Evolutionary conservation across 2,329 filamentous ascomycete genomes (phyloP).

Genomic region (Tolypocladium ovalisporum): DNA sequence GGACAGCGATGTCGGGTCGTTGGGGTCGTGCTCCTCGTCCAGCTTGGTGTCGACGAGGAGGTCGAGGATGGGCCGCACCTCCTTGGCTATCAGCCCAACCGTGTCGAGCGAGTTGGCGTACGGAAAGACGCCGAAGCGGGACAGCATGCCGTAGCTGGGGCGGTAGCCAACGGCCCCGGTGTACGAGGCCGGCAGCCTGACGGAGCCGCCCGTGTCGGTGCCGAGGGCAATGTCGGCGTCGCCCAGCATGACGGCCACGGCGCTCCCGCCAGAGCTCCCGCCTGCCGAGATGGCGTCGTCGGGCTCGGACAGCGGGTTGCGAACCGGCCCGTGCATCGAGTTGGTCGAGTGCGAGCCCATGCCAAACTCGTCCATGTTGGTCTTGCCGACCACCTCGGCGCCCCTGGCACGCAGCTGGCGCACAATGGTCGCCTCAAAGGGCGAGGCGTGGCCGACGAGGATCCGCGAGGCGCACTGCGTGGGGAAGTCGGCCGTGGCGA

Average conservation of each 20-base stretch:
- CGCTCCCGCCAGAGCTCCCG: conserved; percentile 89
- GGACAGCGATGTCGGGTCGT: conserved; percentile 66
- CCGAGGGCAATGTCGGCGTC: conserved; percentile 59
- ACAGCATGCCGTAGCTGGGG: conserved; percentile 81
- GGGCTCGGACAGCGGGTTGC: conserved; percentile 29
- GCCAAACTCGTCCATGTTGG: conserved; percentile 91
- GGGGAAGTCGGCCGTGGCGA: conserved; percentile 49
- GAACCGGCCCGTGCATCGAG: conserved; percentile 57
- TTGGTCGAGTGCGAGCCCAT: conserved; percentile 81
- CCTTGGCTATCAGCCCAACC: conserved; percentile 61
- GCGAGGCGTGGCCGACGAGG: conserved; percentile 58
- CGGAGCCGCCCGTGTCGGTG: conserved; percentile 87
- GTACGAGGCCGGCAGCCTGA: conserved; percentile 80
- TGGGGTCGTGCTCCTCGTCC: conserved; percentile 46
- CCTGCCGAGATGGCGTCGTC: conserved; percentile 55
- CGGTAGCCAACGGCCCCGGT: conserved; percentile 79
- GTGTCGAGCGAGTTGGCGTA: conserved; percentile 93
- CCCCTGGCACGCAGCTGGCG: conserved; percentile 52
- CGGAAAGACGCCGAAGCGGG: conserved; percentile 74
- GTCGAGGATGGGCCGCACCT: conserved; percentile 37
- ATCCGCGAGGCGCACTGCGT: conserved; percentile 80
- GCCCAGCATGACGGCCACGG: conserved; percentile 63
- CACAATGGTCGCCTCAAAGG: conserved; percentile 76
- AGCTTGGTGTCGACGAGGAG: conserved; percentile 40
- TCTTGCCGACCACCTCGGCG: conserved; percentile 61